Percentiles rank a stretch among this genome's conserved stretches.
These are phyloP conservation scores for Ephemerocybe angulata DNA, from an alignment of 768 basidiomycete species.

Conservation along the genomic window DNA sequence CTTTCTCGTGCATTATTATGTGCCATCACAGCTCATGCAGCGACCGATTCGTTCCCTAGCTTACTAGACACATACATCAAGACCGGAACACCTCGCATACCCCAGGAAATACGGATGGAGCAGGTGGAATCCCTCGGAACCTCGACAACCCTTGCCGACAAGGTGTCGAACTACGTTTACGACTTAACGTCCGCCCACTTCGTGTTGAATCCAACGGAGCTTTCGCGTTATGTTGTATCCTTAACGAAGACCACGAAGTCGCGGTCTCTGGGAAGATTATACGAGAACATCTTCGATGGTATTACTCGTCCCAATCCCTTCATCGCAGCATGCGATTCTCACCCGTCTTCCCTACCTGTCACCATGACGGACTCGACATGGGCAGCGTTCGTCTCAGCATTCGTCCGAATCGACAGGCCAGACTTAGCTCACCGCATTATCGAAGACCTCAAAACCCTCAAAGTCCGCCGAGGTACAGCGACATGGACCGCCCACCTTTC, in stretches of 20 bases:
- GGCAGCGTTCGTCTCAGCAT: slow-evolving; percentile 63
- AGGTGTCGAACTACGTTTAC: slow-evolving; percentile 41
- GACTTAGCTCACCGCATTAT: slow-evolving; percentile 63
- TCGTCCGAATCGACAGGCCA: slow-evolving; percentile 50
- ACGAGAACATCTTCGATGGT: slow-evolving; percentile 47
- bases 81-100: slow-evolving; percentile 32
- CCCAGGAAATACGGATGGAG: neutral
- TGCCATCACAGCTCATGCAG: slow-evolving; percentile 59
- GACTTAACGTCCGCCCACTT: slow-evolving; percentile 51
- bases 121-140: slow-evolving; percentile 19
- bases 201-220: slow-evolving; percentile 44
- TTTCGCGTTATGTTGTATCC: slow-evolving; percentile 49
- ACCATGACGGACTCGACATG: slow-evolving; percentile 56
- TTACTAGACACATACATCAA: slow-evolving; percentile 46
- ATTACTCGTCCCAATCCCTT: slow-evolving; percentile 51
- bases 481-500: slow-evolving; percentile 75
- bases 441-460: slow-evolving; percentile 36
- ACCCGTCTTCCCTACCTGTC: slow-evolving; percentile 37
- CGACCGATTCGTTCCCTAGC: slow-evolving; percentile 51
- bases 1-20: slow-evolving; percentile 34
- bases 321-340: slow-evolving; percentile 44
- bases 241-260: slow-evolving; percentile 35
- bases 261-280: slow-evolving; percentile 42
- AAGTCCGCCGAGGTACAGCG: slow-evolving; percentile 47
- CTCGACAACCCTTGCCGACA: slow-evolving; percentile 34